Evolutionary conservation across 116 monocot species (phyloP), one percentile per base, ranked within the genome.

Genomic region (Zostera marina): DNA sequence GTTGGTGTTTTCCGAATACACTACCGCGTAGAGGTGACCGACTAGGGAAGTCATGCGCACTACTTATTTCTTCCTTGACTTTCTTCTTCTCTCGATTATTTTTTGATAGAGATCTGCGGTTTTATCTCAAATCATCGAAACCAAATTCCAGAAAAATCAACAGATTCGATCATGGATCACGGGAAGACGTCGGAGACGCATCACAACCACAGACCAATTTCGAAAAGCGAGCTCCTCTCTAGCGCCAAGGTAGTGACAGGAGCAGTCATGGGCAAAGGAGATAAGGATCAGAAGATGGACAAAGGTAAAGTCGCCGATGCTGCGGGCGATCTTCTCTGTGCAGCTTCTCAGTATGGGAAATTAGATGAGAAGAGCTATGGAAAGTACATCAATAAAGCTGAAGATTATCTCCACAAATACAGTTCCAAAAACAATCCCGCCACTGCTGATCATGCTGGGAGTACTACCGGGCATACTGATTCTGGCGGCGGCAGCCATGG

Each of bases 251-350:
- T 61, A 25, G 56, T 81, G 49, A 59, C 78, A 26, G 73, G 60
- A 11, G 73, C 58, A 54, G 41, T 69, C 3, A 14, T 62, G 24
- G 16, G 69, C 65, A 32, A 32, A 1, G 47, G 26, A 63, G 65
- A 75, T 10, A 73, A 79, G 20, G 10, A 59, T 19, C 55, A 52
- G 54, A 73, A 73, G 66, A 53, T 77, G 11, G 79, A 87, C 64
- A 87, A 79, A 72, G 66, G 58, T n/a, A 47, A 58, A 67, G 82
- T 74, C 13, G 74, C 82, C 47, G 74, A 59, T 7, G 87, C 87
- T 11, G 74, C 74, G 9, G 76, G 63, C 3, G 70, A 79, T 62
- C 60, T 87, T 23, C 79, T 87, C 59, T 71, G 56, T 54, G 79
- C 77, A 19, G 82, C 72, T 46, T 74, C 76, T 11, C 63, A 77